A percentile compares a stretch with the other conserved stretches of the same genome.
Evolutionary conservation across 169 alveolate species (phyloP).

Genomic region (Perkinsus chesapeaki): DNA sequence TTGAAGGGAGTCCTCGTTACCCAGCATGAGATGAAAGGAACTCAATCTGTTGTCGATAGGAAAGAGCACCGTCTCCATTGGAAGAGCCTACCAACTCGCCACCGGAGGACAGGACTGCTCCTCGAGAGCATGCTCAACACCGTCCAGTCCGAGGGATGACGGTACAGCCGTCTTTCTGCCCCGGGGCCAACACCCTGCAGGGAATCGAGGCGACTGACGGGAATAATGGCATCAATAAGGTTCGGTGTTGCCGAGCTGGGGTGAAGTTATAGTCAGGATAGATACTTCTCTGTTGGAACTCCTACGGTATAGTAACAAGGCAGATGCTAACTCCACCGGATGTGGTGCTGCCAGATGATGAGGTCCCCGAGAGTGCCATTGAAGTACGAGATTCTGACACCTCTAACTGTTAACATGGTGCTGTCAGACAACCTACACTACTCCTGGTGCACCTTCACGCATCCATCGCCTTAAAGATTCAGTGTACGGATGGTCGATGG

Average conservation of each 20-base stretch:
- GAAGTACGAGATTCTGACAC: background rate
- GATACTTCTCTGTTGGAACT: background rate
- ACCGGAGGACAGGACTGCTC: background rate
- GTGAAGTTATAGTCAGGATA: no score
- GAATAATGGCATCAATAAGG: background rate
- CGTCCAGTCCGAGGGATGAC: background rate
- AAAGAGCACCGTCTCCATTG: background rate
- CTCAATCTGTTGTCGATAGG: background rate
- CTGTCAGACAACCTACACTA: background rate
- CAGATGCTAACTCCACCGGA: background rate
- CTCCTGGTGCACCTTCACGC: background rate
- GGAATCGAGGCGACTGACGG: background rate
- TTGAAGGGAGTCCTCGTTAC: no score
- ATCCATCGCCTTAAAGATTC: background rate
- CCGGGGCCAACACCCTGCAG: background rate
- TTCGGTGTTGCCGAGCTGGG: no score
- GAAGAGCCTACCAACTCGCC: background rate
- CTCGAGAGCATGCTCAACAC: background rate
- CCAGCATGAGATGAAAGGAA: no score
- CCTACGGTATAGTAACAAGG: background rate
- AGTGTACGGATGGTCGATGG: background rate
- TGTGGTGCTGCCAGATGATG: background rate
- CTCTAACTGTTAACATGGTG: background rate
- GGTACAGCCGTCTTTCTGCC: background rate
- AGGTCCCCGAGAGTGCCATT: background rate